Evolutionary conservation across 768 basidiomycete species (phyloP).

Genomic region (Serendipita sp.): DNA sequence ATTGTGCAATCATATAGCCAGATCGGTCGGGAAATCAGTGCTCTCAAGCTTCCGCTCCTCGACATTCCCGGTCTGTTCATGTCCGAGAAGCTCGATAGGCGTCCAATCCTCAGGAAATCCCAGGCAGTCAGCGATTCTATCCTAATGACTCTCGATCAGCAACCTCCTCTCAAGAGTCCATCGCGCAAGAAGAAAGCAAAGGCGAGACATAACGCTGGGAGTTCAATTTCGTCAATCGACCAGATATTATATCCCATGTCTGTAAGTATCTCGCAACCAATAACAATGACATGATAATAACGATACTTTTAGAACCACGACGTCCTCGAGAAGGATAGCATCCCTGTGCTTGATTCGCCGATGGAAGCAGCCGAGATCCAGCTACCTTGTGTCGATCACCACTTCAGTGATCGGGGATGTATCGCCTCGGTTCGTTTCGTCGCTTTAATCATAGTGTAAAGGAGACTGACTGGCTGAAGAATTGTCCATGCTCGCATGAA

Average conservation of each 20-base stretch:
- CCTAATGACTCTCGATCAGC: neutral
- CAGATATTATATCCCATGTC: neutral
- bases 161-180: neutral
- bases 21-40: constrained; percentile 41
- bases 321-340: neutral
- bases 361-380: neutral
- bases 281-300: neutral
- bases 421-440: neutral
- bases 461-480: neutral
- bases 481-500: neutral
- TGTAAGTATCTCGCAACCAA: neutral
- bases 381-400: neutral
- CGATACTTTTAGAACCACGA: neutral
- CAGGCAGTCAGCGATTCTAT: neutral
- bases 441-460: neutral
- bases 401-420: neutral
- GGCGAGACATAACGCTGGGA: neutral
- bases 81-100: constrained; percentile 26
- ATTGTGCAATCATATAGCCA: constrained; percentile 49
- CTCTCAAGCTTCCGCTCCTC: constrained; percentile 39
- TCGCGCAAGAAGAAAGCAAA: neutral
- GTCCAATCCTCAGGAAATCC: neutral
- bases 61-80: constrained; percentile 46
- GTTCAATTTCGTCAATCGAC: neutral
- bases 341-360: neutral